phyloP scores from a whole-genome alignment of 345 rosid genomes.

The Eucalyptus fibrosa region DNA sequence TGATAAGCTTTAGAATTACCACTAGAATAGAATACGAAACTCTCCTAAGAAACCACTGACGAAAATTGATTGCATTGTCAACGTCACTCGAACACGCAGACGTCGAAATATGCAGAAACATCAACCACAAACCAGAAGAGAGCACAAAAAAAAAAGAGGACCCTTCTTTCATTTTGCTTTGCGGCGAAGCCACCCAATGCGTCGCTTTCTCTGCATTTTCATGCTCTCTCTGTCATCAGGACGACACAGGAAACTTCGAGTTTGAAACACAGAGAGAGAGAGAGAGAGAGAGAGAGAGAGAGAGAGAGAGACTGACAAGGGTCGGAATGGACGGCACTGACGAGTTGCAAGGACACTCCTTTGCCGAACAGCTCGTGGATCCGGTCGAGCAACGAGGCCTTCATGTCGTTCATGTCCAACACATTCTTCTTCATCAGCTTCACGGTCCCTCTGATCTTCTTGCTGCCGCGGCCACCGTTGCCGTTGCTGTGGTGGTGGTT shows the following conservation, averaged over 20 bases:
- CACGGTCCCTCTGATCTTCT: constrained; percentile 41
- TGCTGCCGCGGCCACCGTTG: not conserved
- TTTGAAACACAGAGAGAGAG: not conserved
- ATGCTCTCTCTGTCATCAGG: not conserved
- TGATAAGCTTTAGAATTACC: not conserved
- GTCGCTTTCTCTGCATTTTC: not conserved
- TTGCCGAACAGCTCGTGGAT: constrained; percentile 53
- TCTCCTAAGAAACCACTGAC: not conserved
- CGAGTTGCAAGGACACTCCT: constrained; percentile 55
- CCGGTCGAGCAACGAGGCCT: constrained; percentile 59
- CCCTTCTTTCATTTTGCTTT: not conserved
- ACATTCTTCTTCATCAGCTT: constrained; percentile 69
- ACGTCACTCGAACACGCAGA: not conserved
- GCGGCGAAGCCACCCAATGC: not conserved
- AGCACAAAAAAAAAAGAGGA: not conserved
- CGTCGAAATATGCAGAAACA: not conserved
- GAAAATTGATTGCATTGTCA: not conserved
- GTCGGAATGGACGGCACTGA: constrained; percentile 39
- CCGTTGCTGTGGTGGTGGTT: not conserved
- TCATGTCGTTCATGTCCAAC: constrained; percentile 46
- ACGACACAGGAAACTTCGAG: not conserved
- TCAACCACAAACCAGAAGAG: not conserved
- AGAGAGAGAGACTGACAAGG: constrained; percentile 26
- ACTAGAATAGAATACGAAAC: not conserved
- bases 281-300: no score